Base-by-base conservation (phyloP, 768 basidiomycete species). In the Leucosporidium yakuticum region DNA sequence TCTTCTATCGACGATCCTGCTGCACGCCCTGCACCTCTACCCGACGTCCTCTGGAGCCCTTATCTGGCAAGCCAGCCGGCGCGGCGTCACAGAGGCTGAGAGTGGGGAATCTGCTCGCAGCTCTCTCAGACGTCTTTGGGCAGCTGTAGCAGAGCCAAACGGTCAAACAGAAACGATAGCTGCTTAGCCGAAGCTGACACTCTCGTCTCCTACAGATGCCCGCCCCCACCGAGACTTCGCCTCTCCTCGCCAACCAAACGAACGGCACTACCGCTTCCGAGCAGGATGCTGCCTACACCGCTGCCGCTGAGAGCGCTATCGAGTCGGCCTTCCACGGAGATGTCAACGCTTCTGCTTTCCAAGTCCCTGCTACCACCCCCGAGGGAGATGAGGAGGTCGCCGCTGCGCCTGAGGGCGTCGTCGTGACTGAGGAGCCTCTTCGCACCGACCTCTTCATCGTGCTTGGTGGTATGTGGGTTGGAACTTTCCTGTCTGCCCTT, bases 391-490 rank as follows among this genome's bases (percentile, higher is more conserved):
- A 66, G 50, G 65, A 66, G 57, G 19, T 23, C 34, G 34, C 25
- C 36, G 51, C 20, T 31, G 14, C 31, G 60, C 31, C 25, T n/a
- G 60, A 36, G 44, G 51, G 50, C 2, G 44, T 47, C 25, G 39
- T 54, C 31, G 49, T 57, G 29, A 44, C 39, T 17, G 65, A 60
- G 51, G 31, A 58, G 2, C 53, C 56, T 23, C 36, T 67, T 34
- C 21, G 65, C 9, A 20, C 36, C 20, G 65, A 62, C 25, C 27
- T 60, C 21, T 67, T 62, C 44, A 20, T 62, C 21, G n/a, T 61
- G 29, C 29, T 67, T 11, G 59, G 32, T 31, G 65, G 60, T 6
- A 60, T 67, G 44, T 67, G 65, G 65, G 57, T 67, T 36, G 60
- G 65, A 23, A 66, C 65, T 6, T 66, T 66, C 56, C 21, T 60